phyloP scores from a whole-genome alignment of 192 early-diverging fungal genomes.

The Phlyctochytrium arcticum region DNA sequence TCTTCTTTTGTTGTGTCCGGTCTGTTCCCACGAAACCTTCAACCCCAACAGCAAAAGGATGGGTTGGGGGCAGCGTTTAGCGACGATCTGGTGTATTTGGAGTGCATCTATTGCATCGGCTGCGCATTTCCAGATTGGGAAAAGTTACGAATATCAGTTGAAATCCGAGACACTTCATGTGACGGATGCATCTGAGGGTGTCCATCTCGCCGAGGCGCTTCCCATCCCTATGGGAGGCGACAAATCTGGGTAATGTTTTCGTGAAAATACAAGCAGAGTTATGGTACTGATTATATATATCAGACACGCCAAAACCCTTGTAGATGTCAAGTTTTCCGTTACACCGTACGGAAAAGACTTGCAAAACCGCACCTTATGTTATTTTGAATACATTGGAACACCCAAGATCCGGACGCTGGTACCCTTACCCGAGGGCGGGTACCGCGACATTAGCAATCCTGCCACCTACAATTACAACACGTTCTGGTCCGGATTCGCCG shows the following conservation, averaged over 20 bases:
- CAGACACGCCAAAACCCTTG: neutral
- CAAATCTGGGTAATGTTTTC: no score
- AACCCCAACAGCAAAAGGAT: no score
- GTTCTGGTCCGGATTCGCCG: neutral
- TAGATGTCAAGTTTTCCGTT: neutral
- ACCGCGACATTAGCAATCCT: neutral
- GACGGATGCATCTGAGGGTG: no score
- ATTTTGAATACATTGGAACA: neutral
- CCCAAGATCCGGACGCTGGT: neutral
- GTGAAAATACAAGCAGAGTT: no score
- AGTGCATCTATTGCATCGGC: neutral
- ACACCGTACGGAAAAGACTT: neutral
- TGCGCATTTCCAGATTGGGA: neutral
- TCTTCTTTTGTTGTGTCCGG: neutral
- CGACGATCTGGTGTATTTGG: neutral
- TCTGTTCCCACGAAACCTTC: neutral
- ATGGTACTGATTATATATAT: no score
- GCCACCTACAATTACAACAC: neutral
- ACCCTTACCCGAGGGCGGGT: neutral
- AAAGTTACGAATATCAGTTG: neutral
- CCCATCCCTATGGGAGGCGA: no score
- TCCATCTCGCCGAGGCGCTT: no score
- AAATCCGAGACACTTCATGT: no score
- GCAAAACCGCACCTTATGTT: neutral
- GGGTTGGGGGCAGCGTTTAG: neutral